Conservation (phyloP, 441 rosid genomes). For the Omphalea diandra region DNA sequence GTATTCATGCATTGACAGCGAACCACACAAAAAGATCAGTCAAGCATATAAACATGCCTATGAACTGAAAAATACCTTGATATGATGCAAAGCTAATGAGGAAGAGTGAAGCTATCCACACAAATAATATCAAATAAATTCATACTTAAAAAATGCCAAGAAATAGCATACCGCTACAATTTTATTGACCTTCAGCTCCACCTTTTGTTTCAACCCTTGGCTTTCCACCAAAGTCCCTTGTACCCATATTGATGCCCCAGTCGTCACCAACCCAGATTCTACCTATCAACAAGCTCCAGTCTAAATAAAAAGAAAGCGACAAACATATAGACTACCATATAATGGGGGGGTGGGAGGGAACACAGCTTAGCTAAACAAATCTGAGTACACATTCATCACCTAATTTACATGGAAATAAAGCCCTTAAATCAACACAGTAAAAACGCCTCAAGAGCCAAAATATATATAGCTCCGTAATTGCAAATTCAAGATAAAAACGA, state of each 20-base stretch:
- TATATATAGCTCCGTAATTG: background rate
- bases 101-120: background rate
- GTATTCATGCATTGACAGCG: background rate
- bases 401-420: background rate
- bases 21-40: background rate
- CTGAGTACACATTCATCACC: background rate
- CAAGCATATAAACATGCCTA: background rate
- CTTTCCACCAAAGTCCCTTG: slow-evolving; percentile 82
- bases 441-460: background rate
- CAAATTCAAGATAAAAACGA: background rate
- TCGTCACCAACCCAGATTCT: slow-evolving; percentile 70
- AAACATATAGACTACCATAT: background rate
- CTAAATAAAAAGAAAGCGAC: slow-evolving; percentile 24
- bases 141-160: slow-evolving; percentile 12
- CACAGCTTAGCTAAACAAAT: background rate
- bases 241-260: slow-evolving; percentile 86
- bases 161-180: slow-evolving; percentile 55
- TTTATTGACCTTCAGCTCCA: slow-evolving; percentile 80
- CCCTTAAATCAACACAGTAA: background rate
- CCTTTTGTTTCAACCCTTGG: slow-evolving; percentile 88
- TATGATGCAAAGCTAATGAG: background rate
- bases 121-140: background rate
- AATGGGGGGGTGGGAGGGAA: background rate
- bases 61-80: background rate
- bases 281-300: slow-evolving; percentile 43